Evolutionary conservation across 495 filamentous ascomycete species (phyloP).

Genomic region (Trichodelitschia bisporula): DNA sequence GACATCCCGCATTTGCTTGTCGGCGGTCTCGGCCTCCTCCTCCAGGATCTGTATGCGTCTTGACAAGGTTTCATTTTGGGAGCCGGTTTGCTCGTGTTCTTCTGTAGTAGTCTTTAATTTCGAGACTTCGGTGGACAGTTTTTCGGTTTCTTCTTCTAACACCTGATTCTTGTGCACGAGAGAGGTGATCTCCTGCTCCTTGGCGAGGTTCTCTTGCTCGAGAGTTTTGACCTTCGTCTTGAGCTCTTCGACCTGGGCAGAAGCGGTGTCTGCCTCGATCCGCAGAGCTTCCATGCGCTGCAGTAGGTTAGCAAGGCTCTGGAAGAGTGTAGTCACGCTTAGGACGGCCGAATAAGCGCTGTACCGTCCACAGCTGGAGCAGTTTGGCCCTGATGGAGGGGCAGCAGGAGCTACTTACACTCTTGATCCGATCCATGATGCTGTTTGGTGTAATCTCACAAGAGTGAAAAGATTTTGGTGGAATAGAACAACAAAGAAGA

Average conservation of each 20-base stretch:
- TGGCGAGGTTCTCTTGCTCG: conserved; percentile 82
- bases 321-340: too few species aligned
- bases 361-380: too few species aligned
- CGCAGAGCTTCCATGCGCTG: conserved; percentile 90
- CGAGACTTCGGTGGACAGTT: conserved; percentile 51
- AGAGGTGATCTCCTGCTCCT: conserved; percentile 95
- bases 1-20: conserved; percentile 80
- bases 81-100: conserved; percentile 46
- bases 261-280: conserved; percentile 64
- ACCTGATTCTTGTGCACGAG: conserved; percentile 75
- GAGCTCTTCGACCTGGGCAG: conserved; percentile 62
- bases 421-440: conserved; percentile 52
- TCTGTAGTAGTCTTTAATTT: conserved; percentile 56
- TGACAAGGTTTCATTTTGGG: conserved; percentile 70
- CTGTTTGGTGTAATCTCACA: too few species aligned
- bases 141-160: conserved; percentile 77
- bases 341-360: too few species aligned
- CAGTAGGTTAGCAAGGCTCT: too few species aligned
- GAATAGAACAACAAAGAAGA: too few species aligned
- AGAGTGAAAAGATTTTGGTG: too few species aligned
- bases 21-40: conserved; percentile 89
- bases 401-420: too few species aligned
- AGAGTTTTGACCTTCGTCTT: conserved; percentile 63
- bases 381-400: too few species aligned
- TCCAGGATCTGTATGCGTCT: conserved; percentile 85